phyloP scores from a whole-genome alignment of 2,329 filamentous ascomycete species.

The Aspergillus luchuensis region DNA sequence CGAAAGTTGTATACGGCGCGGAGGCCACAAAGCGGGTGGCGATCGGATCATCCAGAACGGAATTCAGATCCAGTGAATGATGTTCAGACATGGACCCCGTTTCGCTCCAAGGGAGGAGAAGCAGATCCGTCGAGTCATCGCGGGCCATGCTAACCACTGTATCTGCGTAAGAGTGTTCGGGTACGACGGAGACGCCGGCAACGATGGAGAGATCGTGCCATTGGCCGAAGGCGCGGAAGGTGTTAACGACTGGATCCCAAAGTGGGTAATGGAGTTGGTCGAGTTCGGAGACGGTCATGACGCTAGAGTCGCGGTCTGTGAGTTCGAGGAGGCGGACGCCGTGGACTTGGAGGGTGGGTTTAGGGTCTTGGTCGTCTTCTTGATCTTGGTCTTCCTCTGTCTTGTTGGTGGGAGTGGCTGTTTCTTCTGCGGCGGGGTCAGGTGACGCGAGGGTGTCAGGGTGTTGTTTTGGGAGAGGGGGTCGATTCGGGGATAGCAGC shows the following conservation, averaged over 20 bases:
- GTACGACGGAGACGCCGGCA: constrained; percentile 77
- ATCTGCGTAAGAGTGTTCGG: constrained; percentile 75
- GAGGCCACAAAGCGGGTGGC: constrained; percentile 60
- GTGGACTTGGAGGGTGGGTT: constrained; percentile 66
- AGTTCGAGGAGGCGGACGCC: constrained; percentile 84
- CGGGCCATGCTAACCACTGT: constrained; percentile 71
- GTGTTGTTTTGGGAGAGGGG: constrained; percentile 38
- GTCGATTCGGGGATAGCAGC: constrained; percentile 63
- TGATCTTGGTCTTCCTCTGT: constrained; percentile 17
- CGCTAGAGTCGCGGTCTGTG: constrained; percentile 88
- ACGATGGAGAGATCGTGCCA: constrained; percentile 81
- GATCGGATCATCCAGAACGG: constrained; percentile 50
- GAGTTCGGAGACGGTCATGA: constrained; percentile 87
- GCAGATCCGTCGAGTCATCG: constrained; percentile 69
- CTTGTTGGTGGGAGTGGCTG: constrained; percentile 17
- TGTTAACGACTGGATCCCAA: constrained; percentile 84
- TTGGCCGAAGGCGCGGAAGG: constrained; percentile 84
- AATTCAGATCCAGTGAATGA: constrained; percentile 29
- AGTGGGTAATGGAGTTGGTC: constrained; percentile 64
- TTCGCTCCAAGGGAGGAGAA: constrained; percentile 89
- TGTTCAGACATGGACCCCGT: constrained; percentile 74
- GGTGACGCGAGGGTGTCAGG: constrained; percentile 28
- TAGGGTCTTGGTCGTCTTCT: not conserved
- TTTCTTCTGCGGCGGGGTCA: constrained; percentile 29
- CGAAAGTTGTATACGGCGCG: constrained; percentile 69